Base-by-base conservation (phyloP, 202 grass and related monocot genomes). In the Musa balbisiana region DNA sequence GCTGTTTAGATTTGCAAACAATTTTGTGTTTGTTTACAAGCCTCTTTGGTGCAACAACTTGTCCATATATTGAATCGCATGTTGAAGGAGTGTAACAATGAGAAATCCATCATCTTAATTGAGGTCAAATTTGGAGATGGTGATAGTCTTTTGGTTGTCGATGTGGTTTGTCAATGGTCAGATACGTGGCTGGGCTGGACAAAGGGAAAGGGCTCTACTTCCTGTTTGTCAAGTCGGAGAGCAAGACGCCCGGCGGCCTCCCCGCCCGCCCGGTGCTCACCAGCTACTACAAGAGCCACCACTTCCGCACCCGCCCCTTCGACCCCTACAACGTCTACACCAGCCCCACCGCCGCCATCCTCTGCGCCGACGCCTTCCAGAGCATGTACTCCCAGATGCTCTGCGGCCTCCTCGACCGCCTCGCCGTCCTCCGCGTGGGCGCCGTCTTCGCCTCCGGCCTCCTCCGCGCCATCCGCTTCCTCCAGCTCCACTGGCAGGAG, bases 381-480 rank as follows among this genome's bases (percentile, higher is more conserved):
- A 63, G 59, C 59, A 63, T 63, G 59, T 63, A 63, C 17, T 16
- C 59, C 20, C 59, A 63, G 17, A 63, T 63, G 59, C n/a, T 63
- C 17, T 63, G 59, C 59, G 59, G 59, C 17, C 59, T 63, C 8
- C 15, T 63, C 2, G 8, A 22, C 19, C 59, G 59, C 19, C 59
- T 20, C n/a, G 15, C 8, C 17, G 59, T 63, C 59, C 59, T 63
- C 17, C 59, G 59, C 20, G 15, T 63, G 13, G 59, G 59, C 59
- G 12, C 59, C 8, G 17, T 63, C 59, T 63, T 63, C n/a, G 59
- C 59, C 15, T 63, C 59, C 11, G 59, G 59, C 17, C 59, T 63
- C 59, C 59, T 63, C 20, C 59, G 17, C 1, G 59, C 59, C 17
- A 63, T 63, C 59, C 59, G 59, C 11, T 63, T 63, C 59, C 59